Evolutionary conservation across 208 protist genomes (phyloP), one percentile per base, ranked within the genome.

Genomic region (Wallacemonas sp.): DNA sequence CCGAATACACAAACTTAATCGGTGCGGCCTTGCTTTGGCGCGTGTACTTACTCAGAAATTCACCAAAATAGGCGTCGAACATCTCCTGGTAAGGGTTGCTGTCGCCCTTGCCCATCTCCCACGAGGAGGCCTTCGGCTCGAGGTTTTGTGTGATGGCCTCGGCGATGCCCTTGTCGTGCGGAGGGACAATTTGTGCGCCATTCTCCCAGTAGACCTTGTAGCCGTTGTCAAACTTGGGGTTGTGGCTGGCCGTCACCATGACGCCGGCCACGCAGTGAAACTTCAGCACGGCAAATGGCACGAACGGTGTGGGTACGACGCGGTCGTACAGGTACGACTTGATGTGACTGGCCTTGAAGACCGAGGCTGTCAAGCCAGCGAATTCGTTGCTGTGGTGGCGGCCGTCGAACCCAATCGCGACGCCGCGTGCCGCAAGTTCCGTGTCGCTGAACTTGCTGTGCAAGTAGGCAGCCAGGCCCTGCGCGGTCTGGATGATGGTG

Each of bases 211-310:
- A 99, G 12, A 99, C 94, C 78, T 99, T 99, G 79, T 99, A 99
- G 24, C 98, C 98, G 79, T 99, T 99, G 87, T 99, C 97, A 28
- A 96, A 72, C 78, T 99, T 99, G 15, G 98, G 97, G 82, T 99
- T 99, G 83, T 99, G 98, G 51, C 94, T 98, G 22, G 98, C 98
- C n/a, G 98, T 99, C 31, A 99, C 89, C 97, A 99, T 98, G 26
- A 99, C 82, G 27, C 98, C 98, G 17, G 83, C 93, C 2, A 88
- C 51, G 24, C 77, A 84, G 55, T 68, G 64, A 47, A 78, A 73
- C 28, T 82, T 60, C 12, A 60, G 70, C 14, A 97, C 75, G 22
- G 78, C 75, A 49, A 88, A 96, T 14, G 94, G 82, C 31, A 98
- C 96, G 68, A 96, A 94, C 14, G 97, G 97, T 11, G 98, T 99